Percentiles rank a stretch among this genome's conserved stretches.
These are phyloP conservation scores for Phyllosticta capitalensis DNA, from an alignment of 2,329 filamentous ascomycete genomes.

Conservation along the genomic window DNA sequence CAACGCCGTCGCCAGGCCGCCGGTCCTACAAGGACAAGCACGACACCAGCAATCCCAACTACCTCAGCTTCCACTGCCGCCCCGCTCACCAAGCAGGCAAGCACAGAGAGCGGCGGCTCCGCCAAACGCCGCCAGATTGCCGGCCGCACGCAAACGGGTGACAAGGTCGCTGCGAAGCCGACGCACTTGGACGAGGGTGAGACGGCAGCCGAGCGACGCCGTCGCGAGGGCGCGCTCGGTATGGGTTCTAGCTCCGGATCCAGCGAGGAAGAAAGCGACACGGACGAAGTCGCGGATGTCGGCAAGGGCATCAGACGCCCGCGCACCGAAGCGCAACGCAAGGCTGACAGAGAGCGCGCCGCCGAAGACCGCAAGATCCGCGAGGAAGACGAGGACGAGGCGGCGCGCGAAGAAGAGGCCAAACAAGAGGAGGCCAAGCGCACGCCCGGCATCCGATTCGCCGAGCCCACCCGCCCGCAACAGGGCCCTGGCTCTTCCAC, in stretches of 20 bases:
- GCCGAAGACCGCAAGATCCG: not conserved
- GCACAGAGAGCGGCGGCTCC: not conserved
- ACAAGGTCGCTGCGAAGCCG: slow-evolving; percentile 7
- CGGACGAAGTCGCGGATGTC: not conserved
- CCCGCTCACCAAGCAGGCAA: slow-evolving; percentile 25
- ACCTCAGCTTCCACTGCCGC: not conserved
- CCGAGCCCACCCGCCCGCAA: slow-evolving; percentile 7
- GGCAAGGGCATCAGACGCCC: slow-evolving; percentile 9
- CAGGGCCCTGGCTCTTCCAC: not conserved
- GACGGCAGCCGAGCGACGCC: slow-evolving; percentile 63
- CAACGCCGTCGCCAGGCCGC: slow-evolving; percentile 33
- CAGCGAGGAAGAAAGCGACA: slow-evolving; percentile 34
- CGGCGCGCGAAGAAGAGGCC: not conserved
- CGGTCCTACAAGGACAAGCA: slow-evolving; percentile 18
- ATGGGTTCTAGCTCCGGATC: slow-evolving; percentile 41
- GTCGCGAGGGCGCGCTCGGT: slow-evolving; percentile 65
- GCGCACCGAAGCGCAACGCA: slow-evolving; percentile 1
- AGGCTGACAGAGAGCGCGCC: not conserved
- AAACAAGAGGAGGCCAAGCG: not conserved
- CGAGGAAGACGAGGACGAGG: not conserved
- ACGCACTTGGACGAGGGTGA: slow-evolving; percentile 42
- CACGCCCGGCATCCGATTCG: slow-evolving; percentile 13
- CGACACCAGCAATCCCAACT: slow-evolving; percentile 4
- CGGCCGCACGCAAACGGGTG: slow-evolving; percentile 12
- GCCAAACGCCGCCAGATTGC: not conserved